Evolutionary conservation across 2,329 filamentous ascomycete species (phyloP).

Genomic region (Alternaria panax): DNA sequence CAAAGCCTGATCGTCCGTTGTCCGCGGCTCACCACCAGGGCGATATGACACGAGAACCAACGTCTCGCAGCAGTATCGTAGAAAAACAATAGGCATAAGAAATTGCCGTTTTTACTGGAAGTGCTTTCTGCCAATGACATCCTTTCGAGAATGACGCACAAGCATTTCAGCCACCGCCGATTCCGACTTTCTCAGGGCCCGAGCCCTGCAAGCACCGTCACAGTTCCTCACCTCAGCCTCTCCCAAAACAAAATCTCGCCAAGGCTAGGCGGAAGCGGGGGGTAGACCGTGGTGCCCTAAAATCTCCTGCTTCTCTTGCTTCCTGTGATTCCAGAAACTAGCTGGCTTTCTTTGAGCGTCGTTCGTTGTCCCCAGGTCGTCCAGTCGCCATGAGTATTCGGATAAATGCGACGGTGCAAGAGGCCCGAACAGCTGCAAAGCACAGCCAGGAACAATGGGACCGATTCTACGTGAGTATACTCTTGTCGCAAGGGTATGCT

Average conservation of each 20-base stretch:
- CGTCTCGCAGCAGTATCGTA: slow-evolving; percentile 36
- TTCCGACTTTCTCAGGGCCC: slow-evolving; percentile 48
- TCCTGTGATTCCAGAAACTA: slow-evolving; percentile 40
- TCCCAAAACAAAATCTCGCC: slow-evolving; percentile 48
- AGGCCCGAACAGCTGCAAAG: slow-evolving; percentile 45
- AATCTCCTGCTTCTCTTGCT: slow-evolving; percentile 46
- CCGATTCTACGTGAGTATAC: slow-evolving; percentile 47
- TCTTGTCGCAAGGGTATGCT: slow-evolving; percentile 14
- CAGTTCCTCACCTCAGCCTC: slow-evolving; percentile 48
- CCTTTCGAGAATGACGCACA: slow-evolving; percentile 46
- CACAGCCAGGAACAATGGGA: slow-evolving; percentile 51
- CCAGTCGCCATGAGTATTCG: slow-evolving; percentile 46
- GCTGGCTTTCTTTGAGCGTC: slow-evolving; percentile 32
- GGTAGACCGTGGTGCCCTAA: slow-evolving; percentile 47
- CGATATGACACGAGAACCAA: slow-evolving; percentile 44
- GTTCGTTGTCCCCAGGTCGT: slow-evolving; percentile 28
- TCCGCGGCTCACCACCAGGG: slow-evolving; percentile 35
- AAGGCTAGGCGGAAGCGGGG: slow-evolving; percentile 50
- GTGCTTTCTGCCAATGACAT: slow-evolving; percentile 41
- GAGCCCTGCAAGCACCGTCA: slow-evolving; percentile 48
- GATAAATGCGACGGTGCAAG: slow-evolving; percentile 49
- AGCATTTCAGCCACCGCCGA: slow-evolving; percentile 50
- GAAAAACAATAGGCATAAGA: slow-evolving; percentile 38
- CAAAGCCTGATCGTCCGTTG: slow-evolving; percentile 35
- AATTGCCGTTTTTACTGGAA: slow-evolving; percentile 37